Conservation (phyloP, 805 yeast species). For the Nakazawaea laoshanensis region DNA sequence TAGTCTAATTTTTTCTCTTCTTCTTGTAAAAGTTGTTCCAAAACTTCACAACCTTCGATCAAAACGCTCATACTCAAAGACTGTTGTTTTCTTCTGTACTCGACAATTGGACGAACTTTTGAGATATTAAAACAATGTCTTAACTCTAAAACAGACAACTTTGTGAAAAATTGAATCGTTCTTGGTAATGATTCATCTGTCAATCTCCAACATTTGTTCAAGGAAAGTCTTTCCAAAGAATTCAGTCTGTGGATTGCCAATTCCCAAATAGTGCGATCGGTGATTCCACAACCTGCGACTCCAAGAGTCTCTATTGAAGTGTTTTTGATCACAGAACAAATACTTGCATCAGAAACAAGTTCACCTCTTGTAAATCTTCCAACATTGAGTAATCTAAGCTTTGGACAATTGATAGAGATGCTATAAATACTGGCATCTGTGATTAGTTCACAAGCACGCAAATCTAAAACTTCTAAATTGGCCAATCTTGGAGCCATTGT, state of each 20-base stretch:
- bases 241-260: conserved; percentile 44
- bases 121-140: conserved; percentile 51
- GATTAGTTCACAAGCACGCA: conserved; percentile 76
- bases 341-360: conserved; percentile 60
- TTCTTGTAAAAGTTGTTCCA: conserved; percentile 49
- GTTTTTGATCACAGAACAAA: conserved; percentile 46
- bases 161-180: conserved; percentile 38
- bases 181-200: conserved; percentile 21
- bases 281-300: conserved; percentile 77
- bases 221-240: conserved; percentile 59
- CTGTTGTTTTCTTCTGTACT: conserved; percentile 50
- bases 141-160: conserved; percentile 68
- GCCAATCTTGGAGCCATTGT: conserved; percentile 48
- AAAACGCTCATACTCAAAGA: conserved; percentile 39
- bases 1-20: conserved; percentile 54
- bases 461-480: conserved; percentile 54
- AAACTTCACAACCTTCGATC: conserved; percentile 70
- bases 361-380: conserved; percentile 72
- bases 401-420: conserved; percentile 53
- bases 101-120: conserved; percentile 56
- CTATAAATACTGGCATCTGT: conserved; percentile 68
- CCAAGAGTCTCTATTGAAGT: conserved; percentile 68
- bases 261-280: conserved; percentile 78
- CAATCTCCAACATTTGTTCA: conserved; percentile 57
- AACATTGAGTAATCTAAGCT: conserved; percentile 55